Percentiles rank a stretch among this genome's conserved stretches.
Conservation (phyloP, 139 green algal genomes). For the Limnomonas spitsbergensis region DNA sequence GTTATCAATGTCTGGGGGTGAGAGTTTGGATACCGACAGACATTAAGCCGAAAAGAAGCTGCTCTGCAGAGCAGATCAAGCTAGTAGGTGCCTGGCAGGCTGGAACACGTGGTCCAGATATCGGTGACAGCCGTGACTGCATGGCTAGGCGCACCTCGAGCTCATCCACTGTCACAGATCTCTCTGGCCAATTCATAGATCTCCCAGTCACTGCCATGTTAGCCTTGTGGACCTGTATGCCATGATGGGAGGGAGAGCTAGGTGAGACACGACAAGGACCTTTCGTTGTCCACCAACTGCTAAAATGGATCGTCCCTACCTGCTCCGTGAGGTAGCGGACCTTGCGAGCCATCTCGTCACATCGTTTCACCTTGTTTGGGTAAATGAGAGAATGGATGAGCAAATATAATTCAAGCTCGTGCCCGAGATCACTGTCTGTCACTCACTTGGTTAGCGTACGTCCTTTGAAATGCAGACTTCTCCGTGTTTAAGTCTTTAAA, state of each 20-base stretch:
- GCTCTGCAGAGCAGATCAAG: too few species aligned
- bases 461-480: constrained; percentile 88
- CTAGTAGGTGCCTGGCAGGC: too few species aligned
- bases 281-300: not conserved
- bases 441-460: constrained; percentile 83
- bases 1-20: too few species aligned
- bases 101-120: too few species aligned
- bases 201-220: constrained; percentile 47
- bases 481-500: constrained; percentile 93
- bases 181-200: not conserved
- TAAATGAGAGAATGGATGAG: not conserved
- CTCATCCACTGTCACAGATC: constrained; percentile 30
- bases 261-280: not conserved
- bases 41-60: too few species aligned
- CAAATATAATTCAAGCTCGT: not conserved
- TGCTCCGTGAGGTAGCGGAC: constrained; percentile 92
- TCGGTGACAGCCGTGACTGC: too few species aligned
- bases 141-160: constrained; percentile 36
- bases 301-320: constrained; percentile 32
- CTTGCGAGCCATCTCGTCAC: constrained; percentile 94
- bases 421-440: not conserved
- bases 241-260: too few species aligned
- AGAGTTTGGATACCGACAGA: too few species aligned
- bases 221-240: constrained; percentile 73
- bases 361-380: constrained; percentile 86